These are phyloP conservation scores for Penicillium vulpinum DNA, from an alignment of 2,329 filamentous ascomycete genomes.

Conservation along the genomic window DNA sequence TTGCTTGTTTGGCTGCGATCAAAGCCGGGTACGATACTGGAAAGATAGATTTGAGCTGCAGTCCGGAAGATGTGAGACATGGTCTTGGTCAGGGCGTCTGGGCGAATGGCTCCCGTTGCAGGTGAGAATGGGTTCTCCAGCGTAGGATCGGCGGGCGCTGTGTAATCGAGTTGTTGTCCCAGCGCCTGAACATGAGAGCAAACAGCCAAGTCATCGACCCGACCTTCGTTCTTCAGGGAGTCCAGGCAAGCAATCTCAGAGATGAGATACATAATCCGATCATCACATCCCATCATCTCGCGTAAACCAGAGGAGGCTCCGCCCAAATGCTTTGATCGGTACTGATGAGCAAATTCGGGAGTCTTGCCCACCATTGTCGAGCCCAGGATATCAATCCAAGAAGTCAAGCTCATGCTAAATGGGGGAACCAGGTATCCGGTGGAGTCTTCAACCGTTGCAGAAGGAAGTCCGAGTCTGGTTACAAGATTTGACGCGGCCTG, in stretches of 20 bases:
- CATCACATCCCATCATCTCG: constrained; percentile 96
- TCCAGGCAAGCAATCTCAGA: constrained; percentile 97
- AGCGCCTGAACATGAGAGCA: constrained; percentile 81
- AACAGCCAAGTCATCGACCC: constrained; percentile 76
- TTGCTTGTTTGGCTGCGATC: constrained; percentile 72
- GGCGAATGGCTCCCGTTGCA: constrained; percentile 70
- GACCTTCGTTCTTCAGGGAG: constrained; percentile 76
- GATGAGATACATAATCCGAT: constrained; percentile 96
- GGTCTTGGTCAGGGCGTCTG: constrained; percentile 81
- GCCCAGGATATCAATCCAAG: constrained; percentile 97
- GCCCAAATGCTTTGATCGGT: constrained; percentile 83
- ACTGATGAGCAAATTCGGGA: constrained; percentile 89
- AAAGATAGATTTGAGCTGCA: constrained; percentile 94
- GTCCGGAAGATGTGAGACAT: constrained; percentile 89
- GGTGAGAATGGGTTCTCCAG: constrained; percentile 58
- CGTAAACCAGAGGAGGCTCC: constrained; percentile 70
- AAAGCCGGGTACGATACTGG: constrained; percentile 88
- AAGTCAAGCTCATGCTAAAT: constrained; percentile 86
- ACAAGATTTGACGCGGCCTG: constrained; percentile 84
- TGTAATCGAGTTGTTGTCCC: constrained; percentile 84
- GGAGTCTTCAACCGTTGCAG: background rate
- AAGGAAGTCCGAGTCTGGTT: constrained; percentile 60
- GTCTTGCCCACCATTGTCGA: constrained; percentile 86
- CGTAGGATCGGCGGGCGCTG: constrained; percentile 66
- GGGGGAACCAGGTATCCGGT: constrained; percentile 59